A percentile compares a stretch with the other conserved stretches of the same genome.
phyloP scores from a whole-genome alignment of 345 rosid species.

The Camelina neglecta region DNA sequence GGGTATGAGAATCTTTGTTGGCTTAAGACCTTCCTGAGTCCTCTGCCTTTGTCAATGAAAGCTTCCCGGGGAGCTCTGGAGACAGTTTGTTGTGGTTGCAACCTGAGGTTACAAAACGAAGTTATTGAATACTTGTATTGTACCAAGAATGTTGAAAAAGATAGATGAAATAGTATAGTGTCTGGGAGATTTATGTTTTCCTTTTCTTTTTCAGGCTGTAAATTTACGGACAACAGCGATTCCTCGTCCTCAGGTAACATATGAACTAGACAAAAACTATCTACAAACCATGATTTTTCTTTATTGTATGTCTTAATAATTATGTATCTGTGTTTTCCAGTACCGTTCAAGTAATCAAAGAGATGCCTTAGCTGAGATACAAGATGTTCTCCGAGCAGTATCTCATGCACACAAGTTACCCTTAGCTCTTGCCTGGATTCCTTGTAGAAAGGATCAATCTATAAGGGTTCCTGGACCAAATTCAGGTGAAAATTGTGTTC shows the following conservation, averaged over 20 bases:
- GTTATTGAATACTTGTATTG: constrained; percentile 18
- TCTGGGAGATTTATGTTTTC: constrained; percentile 31
- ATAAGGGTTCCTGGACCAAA: constrained; percentile 49
- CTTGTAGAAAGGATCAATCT: constrained; percentile 58
- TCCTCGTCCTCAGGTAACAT: constrained; percentile 54
- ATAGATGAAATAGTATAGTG: constrained; percentile 23
- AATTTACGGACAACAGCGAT: constrained; percentile 61
- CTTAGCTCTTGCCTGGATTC: constrained; percentile 88
- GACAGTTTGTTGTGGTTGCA: constrained; percentile 40
- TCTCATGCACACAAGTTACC: constrained; percentile 93
- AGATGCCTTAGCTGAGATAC: constrained; percentile 80
- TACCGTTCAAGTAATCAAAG: constrained; percentile 71
- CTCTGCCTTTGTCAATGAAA: constrained; percentile 41
- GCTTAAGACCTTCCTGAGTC: constrained; percentile 35
- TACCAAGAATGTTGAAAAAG: constrained; percentile 3
- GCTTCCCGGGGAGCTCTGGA: constrained; percentile 29
- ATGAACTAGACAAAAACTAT: constrained; percentile 5
- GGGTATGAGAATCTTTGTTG: constrained; percentile 39
- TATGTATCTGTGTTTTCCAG: constrained; percentile 51
- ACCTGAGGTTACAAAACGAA: constrained; percentile 36
- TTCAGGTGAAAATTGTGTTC: constrained; percentile 52
- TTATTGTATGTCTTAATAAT: constrained; percentile 15
- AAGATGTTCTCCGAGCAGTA: constrained; percentile 80
- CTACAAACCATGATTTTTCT: not conserved
- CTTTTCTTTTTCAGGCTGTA: constrained; percentile 73